Conservation (phyloP, 108 stramenopile species). For the Fragilariopsis cylindrus region DNA sequence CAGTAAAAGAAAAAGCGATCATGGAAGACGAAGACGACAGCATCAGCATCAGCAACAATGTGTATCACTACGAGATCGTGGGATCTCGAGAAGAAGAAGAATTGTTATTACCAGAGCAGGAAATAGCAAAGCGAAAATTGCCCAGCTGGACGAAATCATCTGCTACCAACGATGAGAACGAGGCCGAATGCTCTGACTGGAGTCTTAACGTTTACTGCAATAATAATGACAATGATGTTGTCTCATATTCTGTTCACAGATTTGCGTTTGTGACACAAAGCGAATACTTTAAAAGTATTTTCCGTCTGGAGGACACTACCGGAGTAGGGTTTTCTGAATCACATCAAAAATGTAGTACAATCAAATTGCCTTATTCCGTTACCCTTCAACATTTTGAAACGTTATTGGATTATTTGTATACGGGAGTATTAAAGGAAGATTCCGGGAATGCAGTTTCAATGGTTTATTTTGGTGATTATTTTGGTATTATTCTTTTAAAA, state of each 20-base stretch:
- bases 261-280: not conserved
- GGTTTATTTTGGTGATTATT: not conserved
- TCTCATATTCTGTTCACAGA: conserved; percentile 11
- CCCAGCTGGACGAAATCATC: too few species aligned
- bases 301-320: not conserved
- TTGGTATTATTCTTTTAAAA: not conserved
- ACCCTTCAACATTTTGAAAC: conserved; percentile 1
- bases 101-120: too few species aligned
- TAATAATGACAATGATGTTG: too few species aligned
- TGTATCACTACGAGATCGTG: too few species aligned
- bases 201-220: too few species aligned
- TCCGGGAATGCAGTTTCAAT: not conserved
- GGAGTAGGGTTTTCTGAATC: not conserved
- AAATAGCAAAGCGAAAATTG: too few species aligned
- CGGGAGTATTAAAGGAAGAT: not conserved
- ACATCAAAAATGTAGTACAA: not conserved
- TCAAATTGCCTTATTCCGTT: not conserved
- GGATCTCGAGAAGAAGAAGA: too few species aligned
- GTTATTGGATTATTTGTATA: conserved; percentile 5
- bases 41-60: too few species aligned
- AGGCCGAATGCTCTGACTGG: too few species aligned
- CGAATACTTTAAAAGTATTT: conserved; percentile 8
- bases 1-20: too few species aligned
- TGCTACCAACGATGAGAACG: too few species aligned
- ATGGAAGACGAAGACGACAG: too few species aligned